Evolutionary conservation across 78 protist genomes (phyloP).

Genomic region (Chrysochromulina parva): DNA sequence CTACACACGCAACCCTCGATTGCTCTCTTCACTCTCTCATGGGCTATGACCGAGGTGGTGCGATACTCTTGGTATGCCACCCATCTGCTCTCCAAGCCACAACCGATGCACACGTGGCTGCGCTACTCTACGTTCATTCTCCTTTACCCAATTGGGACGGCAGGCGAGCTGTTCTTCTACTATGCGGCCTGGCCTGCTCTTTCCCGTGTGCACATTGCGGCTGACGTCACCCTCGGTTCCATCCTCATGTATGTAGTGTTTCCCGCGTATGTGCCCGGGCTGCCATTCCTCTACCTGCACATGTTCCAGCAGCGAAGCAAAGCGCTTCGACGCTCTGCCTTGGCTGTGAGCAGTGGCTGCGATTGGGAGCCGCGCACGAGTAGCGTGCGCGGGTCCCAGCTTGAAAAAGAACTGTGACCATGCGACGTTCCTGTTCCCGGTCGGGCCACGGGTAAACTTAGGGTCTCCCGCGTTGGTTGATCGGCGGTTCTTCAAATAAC

Average conservation of each 20-base stretch:
- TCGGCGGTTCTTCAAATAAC: no score
- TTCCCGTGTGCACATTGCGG: not conserved
- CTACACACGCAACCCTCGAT: not conserved
- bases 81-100: not conserved
- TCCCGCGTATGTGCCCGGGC: conserved; percentile 5
- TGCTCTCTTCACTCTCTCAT: no score
- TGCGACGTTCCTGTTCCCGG: no score
- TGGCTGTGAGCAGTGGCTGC: no score
- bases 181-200: not conserved
- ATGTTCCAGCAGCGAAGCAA: conserved; percentile 44
- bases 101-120: conserved; percentile 23
- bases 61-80: conserved; percentile 49
- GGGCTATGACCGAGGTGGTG: not conserved
- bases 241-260: not conserved
- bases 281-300: conserved; percentile 11
- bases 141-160: conserved; percentile 46
- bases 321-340: not conserved
- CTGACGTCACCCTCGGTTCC: not conserved
- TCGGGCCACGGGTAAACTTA: no score
- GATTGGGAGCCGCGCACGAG: no score
- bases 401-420: no score
- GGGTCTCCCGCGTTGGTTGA: no score
- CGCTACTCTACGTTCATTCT: conserved; percentile 48
- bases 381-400: no score
- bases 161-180: conserved; percentile 15